Evolutionary conservation across 2,329 filamentous ascomycete genomes (phyloP), one percentile per base, ranked within the genome.

Genomic region (Talaromyces sp.): DNA sequence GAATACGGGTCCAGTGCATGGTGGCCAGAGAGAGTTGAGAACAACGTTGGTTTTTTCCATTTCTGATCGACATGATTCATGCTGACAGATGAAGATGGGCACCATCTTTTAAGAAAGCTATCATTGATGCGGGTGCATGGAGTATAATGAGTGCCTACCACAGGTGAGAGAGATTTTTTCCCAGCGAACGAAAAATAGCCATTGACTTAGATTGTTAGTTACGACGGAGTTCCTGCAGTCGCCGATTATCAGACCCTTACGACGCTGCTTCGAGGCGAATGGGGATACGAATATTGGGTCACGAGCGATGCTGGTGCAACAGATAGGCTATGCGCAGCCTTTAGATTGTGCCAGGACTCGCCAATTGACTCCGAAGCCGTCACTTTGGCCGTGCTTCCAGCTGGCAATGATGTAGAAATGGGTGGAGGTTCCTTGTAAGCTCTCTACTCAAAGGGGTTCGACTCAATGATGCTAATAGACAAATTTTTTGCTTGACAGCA

Each of bases 71-170:
- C 11, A 43, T 41, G 4, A 22, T 49, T 35, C 37, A 37, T 37
- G 25, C 64, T 66, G 9, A 66, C 19, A 39, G 17, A 10, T 31
- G 37, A 49, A 77, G 75, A 10, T 77, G 75, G 74, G 77, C 89
- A 3, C 86, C 85, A 2, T 71, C 86, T 0, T 91, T 90, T 76
- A 89, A 90, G 74, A 83, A 87, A 17, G 84, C 89, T 13, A 91
- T 92, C 67, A 85, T 91, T 39, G 90, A 91, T 70, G 88, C 80
- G 10, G 87, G 85, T 11, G 90, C 88, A 2, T 88, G 83, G 71
- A 84, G 85, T 47, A 85, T 92, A 69, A 93, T 93, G 90, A 87
- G 87, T 35, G 86, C 90, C 0, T 93, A 93, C 72, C 86, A 90
- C 71, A 87, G 87, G 62, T 77, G 52, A 70, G 72, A 11, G 13